Conservation (phyloP, 2,329 filamentous ascomycete genomes). For the Trematosphaeria pertusa region DNA sequence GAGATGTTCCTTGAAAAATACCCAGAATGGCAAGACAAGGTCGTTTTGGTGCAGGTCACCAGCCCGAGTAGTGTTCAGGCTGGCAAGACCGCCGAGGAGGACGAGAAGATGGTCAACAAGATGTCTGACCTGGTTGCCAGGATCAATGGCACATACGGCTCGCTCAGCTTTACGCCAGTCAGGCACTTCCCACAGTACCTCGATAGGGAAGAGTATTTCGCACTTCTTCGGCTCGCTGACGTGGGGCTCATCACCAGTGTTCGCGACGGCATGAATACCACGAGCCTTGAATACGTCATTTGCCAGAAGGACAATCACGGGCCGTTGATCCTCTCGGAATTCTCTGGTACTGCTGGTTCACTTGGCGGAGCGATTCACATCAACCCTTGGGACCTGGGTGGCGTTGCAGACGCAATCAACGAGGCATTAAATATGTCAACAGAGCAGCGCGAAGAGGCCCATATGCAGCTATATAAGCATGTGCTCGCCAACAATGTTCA, state of each 20-base stretch:
- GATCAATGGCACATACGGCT: conserved; percentile 91
- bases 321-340: conserved; percentile 92
- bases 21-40: conserved; percentile 89
- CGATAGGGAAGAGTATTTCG: conserved; percentile 89
- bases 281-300: conserved; percentile 91
- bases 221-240: conserved; percentile 86
- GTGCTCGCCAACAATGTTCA: conserved; percentile 87
- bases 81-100: conserved; percentile 71
- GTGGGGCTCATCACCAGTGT: conserved; percentile 95
- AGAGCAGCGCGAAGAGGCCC: conserved; percentile 71
- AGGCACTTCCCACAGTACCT: conserved; percentile 96
- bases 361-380: conserved; percentile 89
- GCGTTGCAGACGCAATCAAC: conserved; percentile 84
- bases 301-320: conserved; percentile 88
- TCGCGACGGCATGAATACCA: conserved; percentile 97
- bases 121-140: conserved; percentile 89
- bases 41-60: conserved; percentile 93
- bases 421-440: conserved; percentile 78
- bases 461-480: conserved; percentile 78
- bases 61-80: conserved; percentile 83
- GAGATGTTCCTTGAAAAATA: conserved; percentile 90
- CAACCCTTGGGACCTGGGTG: conserved; percentile 91
- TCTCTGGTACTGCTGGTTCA: conserved; percentile 90
- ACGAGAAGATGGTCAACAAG: conserved; percentile 83
- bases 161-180: conserved; percentile 85